These are phyloP conservation scores for Populus euphratica DNA, from an alignment of 345 rosid species.

Conservation along the genomic window DNA sequence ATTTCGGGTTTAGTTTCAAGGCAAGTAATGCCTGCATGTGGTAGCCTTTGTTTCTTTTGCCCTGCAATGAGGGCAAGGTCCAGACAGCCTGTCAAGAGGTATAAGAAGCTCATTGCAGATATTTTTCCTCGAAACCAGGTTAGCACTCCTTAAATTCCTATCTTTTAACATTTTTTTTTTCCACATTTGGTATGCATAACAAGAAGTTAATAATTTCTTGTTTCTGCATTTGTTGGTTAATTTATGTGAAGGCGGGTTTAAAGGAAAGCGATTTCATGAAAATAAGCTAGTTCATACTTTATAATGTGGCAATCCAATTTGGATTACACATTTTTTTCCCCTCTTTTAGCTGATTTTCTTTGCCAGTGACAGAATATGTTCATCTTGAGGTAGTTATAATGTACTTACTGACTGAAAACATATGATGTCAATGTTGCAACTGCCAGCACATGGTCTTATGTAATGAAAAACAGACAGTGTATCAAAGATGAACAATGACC, in stretches of 20 bases:
- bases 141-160: conserved; percentile 9
- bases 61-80: conserved; percentile 89
- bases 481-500: not conserved
- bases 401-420: not conserved
- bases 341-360: not conserved
- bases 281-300: not conserved
- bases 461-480: not conserved
- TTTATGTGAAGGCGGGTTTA: not conserved
- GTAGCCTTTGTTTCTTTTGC: conserved; percentile 83
- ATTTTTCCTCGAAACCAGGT: conserved; percentile 89
- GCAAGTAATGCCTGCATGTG: conserved; percentile 88
- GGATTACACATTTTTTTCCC: not conserved
- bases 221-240: not conserved
- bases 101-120: conserved; percentile 88
- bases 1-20: conserved; percentile 86
- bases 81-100: conserved; percentile 95
- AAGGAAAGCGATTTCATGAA: not conserved
- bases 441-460: not conserved
- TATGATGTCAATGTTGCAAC: not conserved
- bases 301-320: not conserved
- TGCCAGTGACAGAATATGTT: not conserved
- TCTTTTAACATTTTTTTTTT: not conserved
- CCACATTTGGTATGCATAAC: not conserved
- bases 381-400: not conserved
- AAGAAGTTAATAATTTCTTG: not conserved